Evolutionary conservation across 352 stramenopile species (phyloP), one percentile per base, ranked within the genome.

Genomic region (Elongisporangium undulatum): DNA sequence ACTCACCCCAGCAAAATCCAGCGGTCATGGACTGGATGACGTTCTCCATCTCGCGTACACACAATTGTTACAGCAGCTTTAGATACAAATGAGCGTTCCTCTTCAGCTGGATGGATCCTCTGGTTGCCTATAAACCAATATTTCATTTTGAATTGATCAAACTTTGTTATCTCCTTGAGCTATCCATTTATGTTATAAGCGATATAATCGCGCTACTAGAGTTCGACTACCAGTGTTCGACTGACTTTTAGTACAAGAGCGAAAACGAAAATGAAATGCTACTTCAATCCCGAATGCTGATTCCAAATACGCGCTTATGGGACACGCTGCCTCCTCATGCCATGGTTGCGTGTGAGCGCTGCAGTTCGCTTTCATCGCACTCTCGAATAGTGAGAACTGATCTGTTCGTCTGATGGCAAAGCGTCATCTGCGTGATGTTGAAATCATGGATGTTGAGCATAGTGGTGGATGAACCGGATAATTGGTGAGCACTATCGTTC

Each of bases 31-130:
- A 15, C 54, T 81, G 21, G 68, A 77, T 26, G 62, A 78, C 9
- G 60, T 78, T 51, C 38, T 81, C 49, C 67, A 56, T 21, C 57
- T 77, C 51, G 74, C 72, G 2, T 78, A 78, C 17, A 64, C 67
- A 0, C 71, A 64, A 0, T 66, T 81, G 38, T 49, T 81, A 57
- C 51, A 75, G 39, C 69, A 76, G 20, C 67, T 80, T 23, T 80
- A 64, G 69, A 24, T 41, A 41, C 29, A 15, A 2, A 2, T 41
- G 29, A 13, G 9, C 4, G 9, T 41, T 41, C 29, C 8, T 41
- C 9, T 41, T 41, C 29, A 9, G 29, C 29, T 41, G 29, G 29
- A 41, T n/a, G 5, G 13, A 41, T 34, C 24, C 7, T 34, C 24
- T 34, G 24, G 9, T 41, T 41, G 29, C 8, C 29, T 41, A 41